phyloP scores from a whole-genome alignment of 1,284 basidiomycete genomes.

The Ceratobasidium sp. region DNA sequence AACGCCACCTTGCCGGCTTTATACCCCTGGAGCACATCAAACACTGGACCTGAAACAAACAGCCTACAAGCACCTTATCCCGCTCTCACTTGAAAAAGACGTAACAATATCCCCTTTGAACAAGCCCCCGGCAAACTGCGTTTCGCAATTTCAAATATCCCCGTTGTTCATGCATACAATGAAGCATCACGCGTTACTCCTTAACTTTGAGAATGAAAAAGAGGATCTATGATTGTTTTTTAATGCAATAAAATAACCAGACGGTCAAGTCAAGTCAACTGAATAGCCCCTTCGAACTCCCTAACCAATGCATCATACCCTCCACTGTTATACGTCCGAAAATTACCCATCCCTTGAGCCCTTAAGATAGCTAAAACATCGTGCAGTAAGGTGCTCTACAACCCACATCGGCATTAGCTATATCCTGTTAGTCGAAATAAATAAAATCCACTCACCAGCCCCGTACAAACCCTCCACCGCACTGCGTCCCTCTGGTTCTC shows the following conservation, averaged over 20 bases:
- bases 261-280: not conserved
- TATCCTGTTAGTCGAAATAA: not conserved
- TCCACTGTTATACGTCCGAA: not conserved
- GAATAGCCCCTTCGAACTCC: not conserved
- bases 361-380: not conserved
- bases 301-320: not conserved
- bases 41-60: not conserved
- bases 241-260: too few relatives aligned
- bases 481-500: slow-evolving; percentile 2
- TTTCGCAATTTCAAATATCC: not conserved
- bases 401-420: not conserved
- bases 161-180: slow-evolving; percentile 3
- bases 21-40: not conserved
- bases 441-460: not conserved
- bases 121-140: not conserved
- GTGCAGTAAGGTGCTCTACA: slow-evolving; percentile 10
- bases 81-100: slow-evolving; percentile 15
- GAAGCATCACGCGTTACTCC: not conserved
- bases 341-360: not conserved
- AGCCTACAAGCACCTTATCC: not conserved
- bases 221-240: too few relatives aligned
- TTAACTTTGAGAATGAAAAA: too few relatives aligned
- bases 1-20: not conserved
- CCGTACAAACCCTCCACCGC: slow-evolving; percentile 4
- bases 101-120: not conserved